Evolutionary conservation across 1,284 basidiomycete genomes (phyloP).

Genomic region (Dichomitus squalens): DNA sequence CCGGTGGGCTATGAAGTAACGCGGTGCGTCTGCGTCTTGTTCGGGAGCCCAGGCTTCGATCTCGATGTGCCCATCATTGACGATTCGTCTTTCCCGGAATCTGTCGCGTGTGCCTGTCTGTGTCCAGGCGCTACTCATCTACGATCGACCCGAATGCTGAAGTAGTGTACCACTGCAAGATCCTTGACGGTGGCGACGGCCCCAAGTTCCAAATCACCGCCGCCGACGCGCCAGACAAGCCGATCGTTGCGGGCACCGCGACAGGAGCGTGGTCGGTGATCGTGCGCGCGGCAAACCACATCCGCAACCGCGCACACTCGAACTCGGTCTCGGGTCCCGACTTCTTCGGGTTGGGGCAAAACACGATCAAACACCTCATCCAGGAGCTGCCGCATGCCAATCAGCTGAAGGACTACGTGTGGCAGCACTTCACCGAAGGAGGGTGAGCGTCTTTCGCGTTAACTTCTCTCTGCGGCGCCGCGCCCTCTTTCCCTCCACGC

Average conservation of each 20-base stretch:
- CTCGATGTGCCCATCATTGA: constrained; percentile 16
- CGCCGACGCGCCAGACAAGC: constrained; percentile 63
- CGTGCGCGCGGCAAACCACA: constrained; percentile 75
- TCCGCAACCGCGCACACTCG: constrained; percentile 76
- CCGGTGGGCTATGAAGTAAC: constrained; percentile 83
- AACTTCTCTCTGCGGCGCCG: constrained; percentile 8
- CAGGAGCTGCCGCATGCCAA: constrained; percentile 76
- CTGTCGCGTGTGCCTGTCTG: not conserved
- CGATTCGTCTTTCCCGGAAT: not conserved
- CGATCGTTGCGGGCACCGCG: constrained; percentile 78
- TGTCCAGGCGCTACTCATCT: constrained; percentile 68
- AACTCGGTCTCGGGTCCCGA: constrained; percentile 85
- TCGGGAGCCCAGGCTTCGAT: not conserved
- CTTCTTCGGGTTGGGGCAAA: constrained; percentile 82
- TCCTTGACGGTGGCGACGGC: constrained; percentile 78
- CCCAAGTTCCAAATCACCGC: constrained; percentile 82
- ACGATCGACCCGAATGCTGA: constrained; percentile 65
- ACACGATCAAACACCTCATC: constrained; percentile 83
- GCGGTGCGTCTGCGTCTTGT: constrained; percentile 46
- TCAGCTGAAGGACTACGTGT: constrained; percentile 73
- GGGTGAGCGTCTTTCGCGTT: constrained; percentile 54
- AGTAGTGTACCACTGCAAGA: constrained; percentile 78
- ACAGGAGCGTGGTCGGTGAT: constrained; percentile 83
- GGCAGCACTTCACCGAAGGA: constrained; percentile 81
- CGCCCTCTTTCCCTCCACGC: not conserved